Evolutionary conservation across 106 monocot species (phyloP), one percentile per base, ranked within the genome.

Genomic region (Narthecium ossifragum): DNA sequence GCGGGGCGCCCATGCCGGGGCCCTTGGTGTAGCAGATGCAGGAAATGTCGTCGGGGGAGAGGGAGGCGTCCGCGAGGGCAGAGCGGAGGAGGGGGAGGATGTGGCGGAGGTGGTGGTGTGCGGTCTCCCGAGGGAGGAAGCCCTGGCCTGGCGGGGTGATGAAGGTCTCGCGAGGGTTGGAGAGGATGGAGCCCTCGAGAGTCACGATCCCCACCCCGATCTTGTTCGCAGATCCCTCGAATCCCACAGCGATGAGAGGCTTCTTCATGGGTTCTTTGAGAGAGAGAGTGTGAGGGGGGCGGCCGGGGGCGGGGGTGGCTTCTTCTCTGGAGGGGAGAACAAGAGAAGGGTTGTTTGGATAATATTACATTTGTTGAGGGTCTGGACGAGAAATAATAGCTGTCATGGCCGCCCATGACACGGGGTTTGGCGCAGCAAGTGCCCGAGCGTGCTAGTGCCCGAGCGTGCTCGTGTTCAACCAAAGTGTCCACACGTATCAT

Each of bases 191-290:
- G 31, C 98, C 91, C 57, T 73, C 68, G 34, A 91, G 74, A 52
- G 78, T 64, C 11, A 79, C 84, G 36, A 98, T 56, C 2, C 91
- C 91, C 0, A 91, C 70, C 10, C 91, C 91, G 63, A 98, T 91
- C 77, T 98, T 98, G 91, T 98, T 98, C 20, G 98, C 98, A 8
- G 98, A 98, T 10, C 87, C 73, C 73, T 98, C 98, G 71, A 98
- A 79, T 2, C 87, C 98, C 0, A 91, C 20, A 2, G 91, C 91
- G 5, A 79, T 67, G 23, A 72, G 67, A 8, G 32, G 51, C 52
- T 60, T 66, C 63, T 43, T 18, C 43, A 43, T 43, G 18, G 43
- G 43, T 13, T 43, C 18, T 43, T 18, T 17, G 10, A 43, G 11
- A 43, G 43, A 43, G 9, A 43, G 43, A 43, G 43, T 14, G 7